Conservation (phyloP, 140 eudicot species). For the Cichorium intybus region DNA sequence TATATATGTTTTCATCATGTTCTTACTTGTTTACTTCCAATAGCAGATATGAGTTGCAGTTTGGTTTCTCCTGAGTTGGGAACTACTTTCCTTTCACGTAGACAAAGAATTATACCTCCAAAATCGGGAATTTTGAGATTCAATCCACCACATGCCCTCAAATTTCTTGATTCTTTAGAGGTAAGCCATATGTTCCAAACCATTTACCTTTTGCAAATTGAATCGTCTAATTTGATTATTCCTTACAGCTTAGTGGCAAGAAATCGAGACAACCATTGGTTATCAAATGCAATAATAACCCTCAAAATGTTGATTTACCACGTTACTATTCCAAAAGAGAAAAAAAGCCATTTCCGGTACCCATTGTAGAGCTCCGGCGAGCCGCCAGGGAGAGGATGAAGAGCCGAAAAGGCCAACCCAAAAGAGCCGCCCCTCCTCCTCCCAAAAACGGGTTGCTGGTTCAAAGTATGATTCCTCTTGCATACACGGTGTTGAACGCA, state of each 20-base stretch:
- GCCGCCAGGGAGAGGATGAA: conserved; percentile 89
- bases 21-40: conserved; percentile 3
- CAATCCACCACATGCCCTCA: conserved; percentile 17
- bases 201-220: not conserved
- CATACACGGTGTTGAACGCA: conserved; percentile 72
- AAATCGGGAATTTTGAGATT: conserved; percentile 31
- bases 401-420: conserved; percentile 60
- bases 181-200: conserved; percentile 18
- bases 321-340: conserved; percentile 70
- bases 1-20: not conserved
- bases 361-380: conserved; percentile 86
- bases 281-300: conserved; percentile 57
- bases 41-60: conserved; percentile 47
- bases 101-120: conserved; percentile 23
- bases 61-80: conserved; percentile 36
- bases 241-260: conserved; percentile 46
- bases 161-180: conserved; percentile 39
- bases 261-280: conserved; percentile 29
- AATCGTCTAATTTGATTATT: not conserved
- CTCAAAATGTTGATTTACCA: conserved; percentile 95
- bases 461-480: conserved; percentile 70
- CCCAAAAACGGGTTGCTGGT: conserved; percentile 83
- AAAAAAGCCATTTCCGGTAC: conserved; percentile 89
- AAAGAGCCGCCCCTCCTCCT: conserved; percentile 71
- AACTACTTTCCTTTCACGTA: conserved; percentile 20